These are phyloP conservation scores for Verticillium nubilum DNA, from an alignment of 2,329 filamentous ascomycete species.

Conservation along the genomic window DNA sequence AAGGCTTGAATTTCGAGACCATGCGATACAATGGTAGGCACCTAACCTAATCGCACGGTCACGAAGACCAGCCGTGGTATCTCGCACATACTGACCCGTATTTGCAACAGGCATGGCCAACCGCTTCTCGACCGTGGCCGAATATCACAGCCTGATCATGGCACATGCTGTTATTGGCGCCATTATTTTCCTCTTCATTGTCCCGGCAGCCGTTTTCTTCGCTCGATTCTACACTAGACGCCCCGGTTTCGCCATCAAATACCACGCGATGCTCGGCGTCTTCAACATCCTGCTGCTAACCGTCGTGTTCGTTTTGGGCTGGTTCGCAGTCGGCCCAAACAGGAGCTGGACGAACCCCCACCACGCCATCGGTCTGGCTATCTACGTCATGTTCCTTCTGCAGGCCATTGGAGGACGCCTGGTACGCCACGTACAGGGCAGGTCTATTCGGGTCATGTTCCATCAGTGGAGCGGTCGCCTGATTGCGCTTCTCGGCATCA, in stretches of 20 bases:
- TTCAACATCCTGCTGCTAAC: slow-evolving; percentile 63
- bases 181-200: slow-evolving; percentile 67
- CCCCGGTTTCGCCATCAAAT: slow-evolving; percentile 55
- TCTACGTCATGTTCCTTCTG: slow-evolving; percentile 67
- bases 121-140: slow-evolving; percentile 61
- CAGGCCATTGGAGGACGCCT: slow-evolving; percentile 67
- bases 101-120: slow-evolving; percentile 67
- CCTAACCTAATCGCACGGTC: too few species aligned
- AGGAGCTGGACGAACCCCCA: slow-evolving; percentile 75
- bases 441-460: slow-evolving; percentile 53
- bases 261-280: slow-evolving; percentile 71
- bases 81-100: slow-evolving; percentile 7
- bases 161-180: slow-evolving; percentile 69
- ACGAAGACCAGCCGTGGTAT: too few species aligned
- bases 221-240: slow-evolving; percentile 65
- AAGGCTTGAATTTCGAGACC: slow-evolving; percentile 72
- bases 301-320: slow-evolving; percentile 69
- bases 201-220: slow-evolving; percentile 69
- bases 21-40: slow-evolving; percentile 76
- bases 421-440: slow-evolving; percentile 46
- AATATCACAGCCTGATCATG: slow-evolving; percentile 66
- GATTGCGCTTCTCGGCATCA: slow-evolving; percentile 74
- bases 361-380: slow-evolving; percentile 75
- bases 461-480: slow-evolving; percentile 84
- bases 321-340: slow-evolving; percentile 69